phyloP scores from a whole-genome alignment of 2,329 filamentous ascomycete species.

The Coniochaeta hoffmannii region DNA sequence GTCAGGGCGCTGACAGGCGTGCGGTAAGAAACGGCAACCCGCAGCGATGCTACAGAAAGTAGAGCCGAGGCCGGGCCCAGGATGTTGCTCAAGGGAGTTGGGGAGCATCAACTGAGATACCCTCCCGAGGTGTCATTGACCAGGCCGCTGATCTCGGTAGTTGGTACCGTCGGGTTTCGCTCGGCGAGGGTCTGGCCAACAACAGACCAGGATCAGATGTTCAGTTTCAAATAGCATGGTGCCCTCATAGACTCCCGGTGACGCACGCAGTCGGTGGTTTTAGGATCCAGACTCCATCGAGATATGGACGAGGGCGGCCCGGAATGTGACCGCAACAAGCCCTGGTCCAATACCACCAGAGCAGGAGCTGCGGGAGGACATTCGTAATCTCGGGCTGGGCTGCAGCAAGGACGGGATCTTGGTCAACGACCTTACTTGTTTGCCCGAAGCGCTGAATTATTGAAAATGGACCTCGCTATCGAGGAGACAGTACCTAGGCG shows the following conservation, averaged over 20 bases:
- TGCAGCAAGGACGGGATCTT: neutral
- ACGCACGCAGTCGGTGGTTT: neutral
- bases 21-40: neutral
- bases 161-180: no score
- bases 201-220: no score
- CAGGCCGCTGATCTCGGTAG: neutral
- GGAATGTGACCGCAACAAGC: neutral
- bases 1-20: neutral
- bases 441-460: neutral
- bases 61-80: neutral
- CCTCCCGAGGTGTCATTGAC: neutral
- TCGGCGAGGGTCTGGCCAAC: no score
- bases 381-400: neutral
- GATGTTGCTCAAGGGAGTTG: neutral
- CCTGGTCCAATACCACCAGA: neutral
- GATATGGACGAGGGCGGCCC: neutral
- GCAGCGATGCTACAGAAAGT: neutral
- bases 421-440: neutral
- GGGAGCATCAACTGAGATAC: neutral
- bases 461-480: neutral
- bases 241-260: neutral
- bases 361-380: neutral
- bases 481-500: neutral
- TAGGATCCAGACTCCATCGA: neutral
- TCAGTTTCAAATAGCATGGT: no score